Percentiles rank a stretch among this genome's conserved stretches.
Evolutionary conservation across 345 rosid genomes (phyloP).

Genomic region (Citrus trifoliata): DNA sequence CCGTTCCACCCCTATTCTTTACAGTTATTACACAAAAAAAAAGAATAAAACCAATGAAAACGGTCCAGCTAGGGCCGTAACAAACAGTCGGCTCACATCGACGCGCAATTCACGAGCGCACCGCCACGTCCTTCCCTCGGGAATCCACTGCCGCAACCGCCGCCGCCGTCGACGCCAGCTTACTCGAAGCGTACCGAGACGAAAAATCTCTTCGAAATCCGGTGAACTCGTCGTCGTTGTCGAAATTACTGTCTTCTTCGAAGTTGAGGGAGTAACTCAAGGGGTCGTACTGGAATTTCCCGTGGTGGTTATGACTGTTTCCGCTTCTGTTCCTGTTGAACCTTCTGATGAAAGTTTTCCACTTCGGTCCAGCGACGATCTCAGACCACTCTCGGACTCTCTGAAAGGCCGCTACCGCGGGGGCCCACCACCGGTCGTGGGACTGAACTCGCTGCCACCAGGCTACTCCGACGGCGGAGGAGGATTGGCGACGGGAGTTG

Average conservation of each 20-base stretch:
- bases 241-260: slow-evolving; percentile 58
- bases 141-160: slow-evolving; percentile 7
- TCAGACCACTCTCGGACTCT: slow-evolving; percentile 92
- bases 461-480: slow-evolving; percentile 36
- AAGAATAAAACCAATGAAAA: neutral
- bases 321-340: slow-evolving; percentile 55
- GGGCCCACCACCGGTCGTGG: slow-evolving; percentile 52
- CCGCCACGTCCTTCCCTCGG: slow-evolving; percentile 17
- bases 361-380: slow-evolving; percentile 90
- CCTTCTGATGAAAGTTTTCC: slow-evolving; percentile 93
- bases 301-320: slow-evolving; percentile 28
- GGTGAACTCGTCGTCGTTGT: slow-evolving; percentile 27
- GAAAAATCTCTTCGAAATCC: slow-evolving; percentile 59
- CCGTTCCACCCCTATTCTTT: too few relatives aligned
- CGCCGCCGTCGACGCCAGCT: slow-evolving; percentile 12
- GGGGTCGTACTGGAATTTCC: slow-evolving; percentile 79
- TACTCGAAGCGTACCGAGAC: slow-evolving; percentile 52
- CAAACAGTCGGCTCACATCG: slow-evolving; percentile 14
- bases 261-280: slow-evolving; percentile 82
- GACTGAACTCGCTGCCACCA: slow-evolving; percentile 51
- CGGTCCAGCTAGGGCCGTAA: slow-evolving; percentile 9
- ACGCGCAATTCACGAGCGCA: slow-evolving; percentile 15
- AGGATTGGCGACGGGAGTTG: slow-evolving; percentile 30
- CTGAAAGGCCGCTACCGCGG: slow-evolving; percentile 39
- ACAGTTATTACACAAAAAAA: neutral